phyloP scores from a whole-genome alignment of 345 rosid species.

The Populus euphratica region DNA sequence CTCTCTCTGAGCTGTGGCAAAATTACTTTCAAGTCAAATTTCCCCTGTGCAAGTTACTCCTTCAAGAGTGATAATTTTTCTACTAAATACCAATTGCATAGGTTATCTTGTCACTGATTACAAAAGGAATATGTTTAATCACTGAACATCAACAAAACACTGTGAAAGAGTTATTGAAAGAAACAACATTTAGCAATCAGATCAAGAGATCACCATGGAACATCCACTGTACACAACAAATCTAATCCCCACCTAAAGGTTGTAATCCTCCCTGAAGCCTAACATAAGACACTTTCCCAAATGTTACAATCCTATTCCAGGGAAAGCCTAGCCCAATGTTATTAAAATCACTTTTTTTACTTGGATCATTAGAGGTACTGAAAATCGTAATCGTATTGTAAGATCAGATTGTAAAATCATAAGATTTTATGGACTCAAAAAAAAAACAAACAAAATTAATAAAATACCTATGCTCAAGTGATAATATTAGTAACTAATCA shows the following conservation, averaged over 20 bases:
- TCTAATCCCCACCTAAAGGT: neutral
- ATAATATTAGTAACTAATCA: no score
- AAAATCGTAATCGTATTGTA: no score
- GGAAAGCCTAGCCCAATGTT: neutral
- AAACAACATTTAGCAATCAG: neutral
- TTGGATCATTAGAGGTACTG: no score
- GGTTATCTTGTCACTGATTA: neutral
- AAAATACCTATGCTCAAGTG: no score
- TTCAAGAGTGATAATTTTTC: neutral
- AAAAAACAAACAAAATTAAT: no score
- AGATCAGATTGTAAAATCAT: no score
- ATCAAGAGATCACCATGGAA: neutral
- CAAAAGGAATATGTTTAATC: neutral
- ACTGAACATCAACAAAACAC: neutral
- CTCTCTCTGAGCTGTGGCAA: slow-evolving; percentile 73
- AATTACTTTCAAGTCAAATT: slow-evolving; percentile 8
- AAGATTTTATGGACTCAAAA: no score
- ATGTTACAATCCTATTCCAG: neutral
- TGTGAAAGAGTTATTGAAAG: neutral
- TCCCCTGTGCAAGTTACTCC: neutral
- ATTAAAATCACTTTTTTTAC: no score
- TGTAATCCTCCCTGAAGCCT: neutral
- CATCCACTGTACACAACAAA: neutral
- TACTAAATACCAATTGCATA: neutral
- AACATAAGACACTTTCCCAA: neutral